Conservation (phyloP, 2,329 filamentous ascomycete genomes). For the Paecilomyces variotii region DNA sequence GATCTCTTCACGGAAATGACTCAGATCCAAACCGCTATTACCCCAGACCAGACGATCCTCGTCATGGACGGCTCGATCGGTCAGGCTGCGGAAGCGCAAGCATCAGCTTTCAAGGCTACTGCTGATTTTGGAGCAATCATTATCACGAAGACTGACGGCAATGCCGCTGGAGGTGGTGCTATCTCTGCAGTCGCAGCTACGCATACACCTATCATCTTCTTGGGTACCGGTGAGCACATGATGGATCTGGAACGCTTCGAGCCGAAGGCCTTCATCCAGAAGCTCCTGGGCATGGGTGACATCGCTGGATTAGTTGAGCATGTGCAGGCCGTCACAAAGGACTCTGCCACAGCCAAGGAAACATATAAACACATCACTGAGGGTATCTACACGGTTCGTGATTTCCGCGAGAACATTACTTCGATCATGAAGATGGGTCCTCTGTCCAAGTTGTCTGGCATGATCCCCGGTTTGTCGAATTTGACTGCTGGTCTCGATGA, state of each 20-base stretch:
- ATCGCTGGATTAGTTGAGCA: conserved; percentile 93
- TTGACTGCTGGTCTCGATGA: conserved; percentile 97
- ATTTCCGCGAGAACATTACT: conserved; percentile 86
- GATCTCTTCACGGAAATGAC: conserved; percentile 97
- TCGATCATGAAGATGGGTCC: conserved; percentile 99
- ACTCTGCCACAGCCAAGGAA: conserved; percentile 72
- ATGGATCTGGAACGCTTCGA: conserved; percentile 88
- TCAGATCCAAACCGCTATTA: conserved; percentile 85
- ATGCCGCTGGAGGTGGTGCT: conserved; percentile 89
- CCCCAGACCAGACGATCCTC: conserved; percentile 95
- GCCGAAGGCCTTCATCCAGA: conserved; percentile 86
- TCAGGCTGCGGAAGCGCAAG: conserved; percentile 89
- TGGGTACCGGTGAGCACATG: conserved; percentile 96
- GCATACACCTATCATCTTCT: conserved; percentile 93
- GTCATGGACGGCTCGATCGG: conserved; percentile 95
- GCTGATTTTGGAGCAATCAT: conserved; percentile 98
- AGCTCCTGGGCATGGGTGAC: conserved; percentile 93
- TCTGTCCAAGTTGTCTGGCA: conserved; percentile 91
- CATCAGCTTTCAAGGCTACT: conserved; percentile 92
- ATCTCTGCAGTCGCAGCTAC: conserved; percentile 97
- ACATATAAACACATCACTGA: conserved; percentile 99
- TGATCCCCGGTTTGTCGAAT: conserved; percentile 91
- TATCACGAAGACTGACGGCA: conserved; percentile 96
- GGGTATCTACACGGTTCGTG: conserved; percentile 90
- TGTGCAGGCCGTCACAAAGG: conserved; percentile 87